These are phyloP conservation scores for Phellinidium pouzarii DNA, from an alignment of 1,284 basidiomycete species.

Conservation along the genomic window DNA sequence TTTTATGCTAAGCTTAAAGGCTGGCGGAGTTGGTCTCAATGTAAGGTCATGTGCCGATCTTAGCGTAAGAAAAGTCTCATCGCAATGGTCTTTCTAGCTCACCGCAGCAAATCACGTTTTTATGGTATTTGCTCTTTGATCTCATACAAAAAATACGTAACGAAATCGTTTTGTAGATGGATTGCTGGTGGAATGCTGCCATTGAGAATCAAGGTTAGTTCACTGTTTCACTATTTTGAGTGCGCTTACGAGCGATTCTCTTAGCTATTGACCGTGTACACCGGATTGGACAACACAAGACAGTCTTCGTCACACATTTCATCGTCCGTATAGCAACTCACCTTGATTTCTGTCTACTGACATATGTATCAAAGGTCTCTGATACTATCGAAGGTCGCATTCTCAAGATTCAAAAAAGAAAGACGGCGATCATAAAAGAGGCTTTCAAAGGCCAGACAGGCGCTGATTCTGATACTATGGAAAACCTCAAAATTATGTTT, in stretches of 20 bases:
- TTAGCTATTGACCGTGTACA: constrained; percentile 76
- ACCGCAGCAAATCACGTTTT: constrained; percentile 80
- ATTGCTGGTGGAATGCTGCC: constrained; percentile 94
- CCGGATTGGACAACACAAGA: constrained; percentile 75
- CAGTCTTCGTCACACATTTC: constrained; percentile 88
- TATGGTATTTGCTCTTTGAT: constrained; percentile 47
- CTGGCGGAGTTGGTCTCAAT: constrained; percentile 90
- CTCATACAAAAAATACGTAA: constrained; percentile 2
- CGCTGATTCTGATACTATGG: constrained; percentile 60
- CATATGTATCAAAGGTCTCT: constrained; percentile 40
- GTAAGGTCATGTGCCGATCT: constrained; percentile 32
- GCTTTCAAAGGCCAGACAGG: constrained; percentile 55
- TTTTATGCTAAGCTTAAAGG: constrained; percentile 85
- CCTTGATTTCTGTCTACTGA: background rate
- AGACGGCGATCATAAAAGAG: constrained; percentile 78
- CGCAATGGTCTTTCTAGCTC: constrained; percentile 37
- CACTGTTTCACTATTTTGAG: constrained; percentile 20
- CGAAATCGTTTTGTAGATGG: constrained; percentile 58
- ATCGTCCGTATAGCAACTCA: constrained; percentile 50
- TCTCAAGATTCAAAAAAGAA: constrained; percentile 83
- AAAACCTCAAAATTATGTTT: constrained; percentile 76
- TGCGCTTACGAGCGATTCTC: background rate
- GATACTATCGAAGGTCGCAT: constrained; percentile 78
- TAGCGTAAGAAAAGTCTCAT: background rate
- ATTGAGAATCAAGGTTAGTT: constrained; percentile 79